Percentiles rank a stretch among this genome's conserved stretches.
phyloP scores from a whole-genome alignment of 1,284 basidiomycete species.

The Macrocystidia cucumis region DNA sequence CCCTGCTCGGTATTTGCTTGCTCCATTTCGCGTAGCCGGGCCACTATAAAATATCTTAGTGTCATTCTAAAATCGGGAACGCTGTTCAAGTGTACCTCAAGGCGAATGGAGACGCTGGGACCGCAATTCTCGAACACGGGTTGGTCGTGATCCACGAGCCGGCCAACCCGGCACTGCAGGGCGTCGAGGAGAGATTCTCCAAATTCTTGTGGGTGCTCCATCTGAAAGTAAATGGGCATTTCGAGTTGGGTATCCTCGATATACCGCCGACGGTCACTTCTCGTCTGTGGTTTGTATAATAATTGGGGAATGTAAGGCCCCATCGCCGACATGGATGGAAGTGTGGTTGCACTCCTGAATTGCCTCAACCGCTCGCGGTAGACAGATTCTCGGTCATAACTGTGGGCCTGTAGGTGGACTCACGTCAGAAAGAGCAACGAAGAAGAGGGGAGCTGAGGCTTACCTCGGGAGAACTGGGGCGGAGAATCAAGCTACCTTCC shows the following conservation, averaged over 20 bases:
- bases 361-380: slow-evolving; percentile 33
- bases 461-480: no score
- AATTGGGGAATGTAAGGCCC: slow-evolving; percentile 53
- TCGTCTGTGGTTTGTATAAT: slow-evolving; percentile 67
- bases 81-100: slow-evolving; percentile 37
- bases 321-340: slow-evolving; percentile 23
- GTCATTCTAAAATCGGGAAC: slow-evolving; percentile 1
- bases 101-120: slow-evolving; percentile 68
- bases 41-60: slow-evolving; percentile 40
- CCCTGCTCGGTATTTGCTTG: slow-evolving; percentile 70
- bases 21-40: slow-evolving; percentile 71
- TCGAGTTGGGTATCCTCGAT: slow-evolving; percentile 60
- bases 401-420: no score
- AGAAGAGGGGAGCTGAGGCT: no score
- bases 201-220: slow-evolving; percentile 38
- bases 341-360: slow-evolving; percentile 30
- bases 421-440: no score
- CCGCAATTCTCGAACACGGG: slow-evolving; percentile 60
- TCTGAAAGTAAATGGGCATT: slow-evolving; percentile 53
- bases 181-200: slow-evolving; percentile 47
- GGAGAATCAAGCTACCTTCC: no score
- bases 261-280: slow-evolving; percentile 64
- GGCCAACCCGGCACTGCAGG: slow-evolving; percentile 45
- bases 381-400: no score
- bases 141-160: slow-evolving; percentile 47